Evolutionary conservation across 805 yeast species (phyloP), one percentile per base, ranked within the genome.

Genomic region (Cyberlindnera maritima): DNA sequence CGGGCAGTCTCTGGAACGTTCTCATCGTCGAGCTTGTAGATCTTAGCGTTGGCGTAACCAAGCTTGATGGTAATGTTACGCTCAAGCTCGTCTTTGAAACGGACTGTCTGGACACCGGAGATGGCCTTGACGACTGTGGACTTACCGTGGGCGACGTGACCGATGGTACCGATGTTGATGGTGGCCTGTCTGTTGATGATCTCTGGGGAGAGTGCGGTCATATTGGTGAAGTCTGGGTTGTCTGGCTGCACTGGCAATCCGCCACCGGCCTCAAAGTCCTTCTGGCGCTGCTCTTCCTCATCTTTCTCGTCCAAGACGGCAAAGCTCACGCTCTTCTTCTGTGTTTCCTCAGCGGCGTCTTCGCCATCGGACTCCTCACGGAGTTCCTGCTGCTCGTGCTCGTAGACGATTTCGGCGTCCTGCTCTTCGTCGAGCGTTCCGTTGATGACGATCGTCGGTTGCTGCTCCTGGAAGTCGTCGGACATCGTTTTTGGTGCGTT

Each of bases 131-230:
- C 96, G 32, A 89, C 96, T 11, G 96, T 89, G 47, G 90, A 81
- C 69, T 89, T 89, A 70, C 96, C 96, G 75, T 89, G 96, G 48
- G 96, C 96, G 58, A 89, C 96, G 70, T 88, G 96, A 52, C 96
- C 96, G 68, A 89, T 89, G 49, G 96, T 89, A 71, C 99, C 99
- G 64, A 94, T 94, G 70, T 94, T 94, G 66, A 94, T 89, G 41
- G 99, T 94, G 53, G 99, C 99, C 75, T 94, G 99, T 79, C 99
- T 87, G 69, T 88, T 88, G 72, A 94, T 94, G 65, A 94, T 95
- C 64, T 91, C 99, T 45, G 96, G 94, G 8, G 95, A 85, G 53
- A 88, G 74, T 29, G 99, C 97, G 40, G 92, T 88, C 71, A 94
- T 72, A 56, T 72, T 65, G 35, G 85, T 56, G 62, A 92, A 85